Conservation (phyloP, 352 stramenopile species). For the Pythium coloratum region DNA sequence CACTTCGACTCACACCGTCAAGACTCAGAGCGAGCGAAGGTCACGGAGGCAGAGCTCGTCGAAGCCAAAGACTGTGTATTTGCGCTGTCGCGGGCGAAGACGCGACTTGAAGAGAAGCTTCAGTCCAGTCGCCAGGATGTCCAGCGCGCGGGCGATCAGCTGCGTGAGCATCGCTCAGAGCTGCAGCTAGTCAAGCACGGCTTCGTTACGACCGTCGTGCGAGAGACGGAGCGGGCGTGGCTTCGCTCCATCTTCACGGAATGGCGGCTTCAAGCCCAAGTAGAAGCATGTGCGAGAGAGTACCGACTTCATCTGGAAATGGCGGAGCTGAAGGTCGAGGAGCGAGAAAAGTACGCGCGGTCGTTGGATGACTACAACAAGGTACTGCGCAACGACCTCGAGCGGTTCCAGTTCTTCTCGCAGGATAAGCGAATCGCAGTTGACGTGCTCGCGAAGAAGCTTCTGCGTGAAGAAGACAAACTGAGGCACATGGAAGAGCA, state of each 20-base stretch:
- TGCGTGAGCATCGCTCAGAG: constrained; percentile 49
- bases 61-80: constrained; percentile 80
- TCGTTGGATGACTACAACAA: constrained; percentile 73
- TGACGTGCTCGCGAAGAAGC: constrained; percentile 75
- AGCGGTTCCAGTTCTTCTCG: constrained; percentile 79
- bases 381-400: constrained; percentile 67
- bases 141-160: constrained; percentile 39
- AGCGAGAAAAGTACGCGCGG: constrained; percentile 64
- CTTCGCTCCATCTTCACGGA: constrained; percentile 40
- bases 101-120: constrained; percentile 60
- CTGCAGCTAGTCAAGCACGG: constrained; percentile 73
- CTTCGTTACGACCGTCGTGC: constrained; percentile 53
- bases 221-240: constrained; percentile 45
- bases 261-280: constrained; percentile 43
- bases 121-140: constrained; percentile 32
- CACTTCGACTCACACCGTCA: neutral
- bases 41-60: constrained; percentile 34
- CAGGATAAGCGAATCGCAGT: constrained; percentile 76
- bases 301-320: constrained; percentile 53
- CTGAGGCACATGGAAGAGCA: constrained; percentile 61
- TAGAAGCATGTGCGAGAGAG: constrained; percentile 41
- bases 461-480: constrained; percentile 68
- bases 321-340: constrained; percentile 51
- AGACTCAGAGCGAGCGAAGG: constrained; percentile 29
- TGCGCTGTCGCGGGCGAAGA: constrained; percentile 60